Conservation (phyloP, 768 basidiomycete genomes). For the Kwoniella europaea region DNA sequence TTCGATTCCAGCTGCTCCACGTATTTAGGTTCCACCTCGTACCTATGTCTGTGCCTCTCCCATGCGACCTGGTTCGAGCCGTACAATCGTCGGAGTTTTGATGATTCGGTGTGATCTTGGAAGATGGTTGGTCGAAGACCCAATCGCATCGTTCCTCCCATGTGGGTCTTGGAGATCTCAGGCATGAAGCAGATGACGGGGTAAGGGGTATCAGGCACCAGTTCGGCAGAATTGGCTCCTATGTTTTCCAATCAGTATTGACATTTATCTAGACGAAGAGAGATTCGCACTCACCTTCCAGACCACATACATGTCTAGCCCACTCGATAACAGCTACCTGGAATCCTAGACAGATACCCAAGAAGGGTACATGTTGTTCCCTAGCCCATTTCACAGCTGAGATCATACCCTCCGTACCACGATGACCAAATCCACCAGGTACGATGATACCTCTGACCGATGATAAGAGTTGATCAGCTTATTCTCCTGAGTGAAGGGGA, state of each 20-base stretch:
- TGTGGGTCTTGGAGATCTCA: slow-evolving; percentile 94
- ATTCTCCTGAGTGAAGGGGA: not conserved
- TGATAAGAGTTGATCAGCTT: slow-evolving; percentile 12
- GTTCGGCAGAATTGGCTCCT: slow-evolving; percentile 88
- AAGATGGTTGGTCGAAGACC: slow-evolving; percentile 96
- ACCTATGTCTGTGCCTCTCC: slow-evolving; percentile 95
- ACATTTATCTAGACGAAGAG: too few relatives aligned
- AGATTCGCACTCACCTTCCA: slow-evolving; percentile 64
- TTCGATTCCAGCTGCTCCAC: slow-evolving; percentile 72
- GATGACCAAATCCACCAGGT: slow-evolving; percentile 90
- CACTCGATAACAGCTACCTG: slow-evolving; percentile 96
- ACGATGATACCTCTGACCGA: slow-evolving; percentile 86
- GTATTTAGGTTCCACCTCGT: slow-evolving; percentile 91
- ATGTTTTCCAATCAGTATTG: slow-evolving; percentile 3
- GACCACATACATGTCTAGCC: slow-evolving; percentile 79
- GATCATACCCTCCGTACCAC: slow-evolving; percentile 97
- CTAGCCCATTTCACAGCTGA: slow-evolving; percentile 96
- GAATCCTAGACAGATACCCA: slow-evolving; percentile 97
- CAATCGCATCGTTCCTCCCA: slow-evolving; percentile 99
- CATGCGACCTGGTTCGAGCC: slow-evolving; percentile 80
- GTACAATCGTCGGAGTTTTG: slow-evolving; percentile 76
- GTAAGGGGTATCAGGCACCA: slow-evolving; percentile 64
- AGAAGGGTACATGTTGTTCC: slow-evolving; percentile 90
- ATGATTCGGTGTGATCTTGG: slow-evolving; percentile 68
- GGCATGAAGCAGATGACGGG: slow-evolving; percentile 97